Evolutionary conservation across 805 yeast genomes (phyloP).

Genomic region (Lipomyces chichibuensis): DNA sequence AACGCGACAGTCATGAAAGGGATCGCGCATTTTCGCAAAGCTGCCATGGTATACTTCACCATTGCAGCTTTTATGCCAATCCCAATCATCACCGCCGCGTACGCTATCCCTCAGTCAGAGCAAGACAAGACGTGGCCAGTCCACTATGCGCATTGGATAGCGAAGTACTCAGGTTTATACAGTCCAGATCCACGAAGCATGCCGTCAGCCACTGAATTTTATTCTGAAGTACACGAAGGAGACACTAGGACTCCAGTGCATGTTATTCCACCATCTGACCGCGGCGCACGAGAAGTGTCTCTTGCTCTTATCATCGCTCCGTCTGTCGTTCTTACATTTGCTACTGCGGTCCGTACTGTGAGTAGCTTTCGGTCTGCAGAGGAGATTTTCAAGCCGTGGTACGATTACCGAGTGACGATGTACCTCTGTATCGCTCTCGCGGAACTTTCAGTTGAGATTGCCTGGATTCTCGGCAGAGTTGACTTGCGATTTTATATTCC

Average conservation of each 20-base stretch:
- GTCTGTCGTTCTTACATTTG: neutral
- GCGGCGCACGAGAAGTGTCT: neutral
- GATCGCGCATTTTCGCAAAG: neutral
- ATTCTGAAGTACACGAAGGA: neutral
- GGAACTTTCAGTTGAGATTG: neutral
- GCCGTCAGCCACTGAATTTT: neutral
- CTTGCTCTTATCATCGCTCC: neutral
- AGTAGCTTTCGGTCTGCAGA: neutral
- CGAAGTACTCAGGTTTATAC: neutral
- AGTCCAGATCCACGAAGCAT: neutral
- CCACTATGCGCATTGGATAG: constrained; percentile 5
- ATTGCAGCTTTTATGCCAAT: neutral
- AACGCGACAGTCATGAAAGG: neutral
- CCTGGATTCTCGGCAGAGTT: constrained; percentile 1
- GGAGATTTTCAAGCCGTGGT: neutral
- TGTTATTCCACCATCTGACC: neutral
- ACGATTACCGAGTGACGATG: constrained; percentile 6
- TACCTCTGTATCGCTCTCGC: neutral
- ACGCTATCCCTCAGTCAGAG: constrained; percentile 3
- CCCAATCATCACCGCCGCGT: neutral
- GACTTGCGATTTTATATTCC: constrained; percentile 7
- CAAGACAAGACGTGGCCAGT: constrained; percentile 2
- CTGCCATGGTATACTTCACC: neutral
- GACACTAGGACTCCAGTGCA: neutral
- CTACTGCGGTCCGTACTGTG: neutral